Percentiles rank a stretch among this genome's conserved stretches.
Conservation (phyloP, 2,329 filamentous ascomycete genomes). For the Clarireedia monteithiana region DNA sequence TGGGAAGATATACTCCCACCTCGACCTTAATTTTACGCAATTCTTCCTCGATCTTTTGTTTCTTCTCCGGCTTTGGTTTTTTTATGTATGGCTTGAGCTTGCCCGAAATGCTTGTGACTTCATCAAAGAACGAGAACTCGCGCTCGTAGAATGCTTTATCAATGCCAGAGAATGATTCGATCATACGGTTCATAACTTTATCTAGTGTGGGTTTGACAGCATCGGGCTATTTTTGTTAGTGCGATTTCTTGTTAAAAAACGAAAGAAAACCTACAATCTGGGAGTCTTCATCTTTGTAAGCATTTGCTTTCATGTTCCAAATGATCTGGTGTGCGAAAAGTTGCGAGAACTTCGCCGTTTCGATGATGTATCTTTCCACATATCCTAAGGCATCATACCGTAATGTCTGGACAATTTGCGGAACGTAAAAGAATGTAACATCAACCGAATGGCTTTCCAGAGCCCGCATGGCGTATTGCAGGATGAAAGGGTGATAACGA, state of each 20-base stretch:
- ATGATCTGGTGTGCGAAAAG: conserved; percentile 98
- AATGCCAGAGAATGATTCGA: conserved; percentile 68
- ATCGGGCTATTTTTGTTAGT: conserved; percentile 54
- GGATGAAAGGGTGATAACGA: conserved; percentile 81
- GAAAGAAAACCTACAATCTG: conserved; percentile 53
- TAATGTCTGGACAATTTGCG: conserved; percentile 92
- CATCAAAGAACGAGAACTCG: conserved; percentile 97
- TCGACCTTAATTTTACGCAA: conserved; percentile 95
- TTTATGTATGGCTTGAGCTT: conserved; percentile 94
- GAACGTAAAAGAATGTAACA: conserved; percentile 97
- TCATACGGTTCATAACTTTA: conserved; percentile 76
- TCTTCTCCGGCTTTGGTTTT: conserved; percentile 89
- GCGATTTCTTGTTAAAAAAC: not conserved
- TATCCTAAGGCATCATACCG: conserved; percentile 91
- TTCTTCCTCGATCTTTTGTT: conserved; percentile 98
- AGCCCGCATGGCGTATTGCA: conserved; percentile 95
- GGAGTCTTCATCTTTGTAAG: conserved; percentile 93
- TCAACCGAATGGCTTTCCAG: conserved; percentile 93
- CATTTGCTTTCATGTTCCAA: conserved; percentile 99
- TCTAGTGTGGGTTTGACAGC: conserved; percentile 90
- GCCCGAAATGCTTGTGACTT: conserved; percentile 91
- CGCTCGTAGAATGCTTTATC: conserved; percentile 86
- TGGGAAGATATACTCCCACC: conserved; percentile 92
- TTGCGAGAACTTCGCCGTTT: conserved; percentile 96
- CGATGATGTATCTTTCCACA: conserved; percentile 90